Evolutionary conservation across 2,329 filamentous ascomycete genomes (phyloP).

Genomic region (Alternaria tenuissima): DNA sequence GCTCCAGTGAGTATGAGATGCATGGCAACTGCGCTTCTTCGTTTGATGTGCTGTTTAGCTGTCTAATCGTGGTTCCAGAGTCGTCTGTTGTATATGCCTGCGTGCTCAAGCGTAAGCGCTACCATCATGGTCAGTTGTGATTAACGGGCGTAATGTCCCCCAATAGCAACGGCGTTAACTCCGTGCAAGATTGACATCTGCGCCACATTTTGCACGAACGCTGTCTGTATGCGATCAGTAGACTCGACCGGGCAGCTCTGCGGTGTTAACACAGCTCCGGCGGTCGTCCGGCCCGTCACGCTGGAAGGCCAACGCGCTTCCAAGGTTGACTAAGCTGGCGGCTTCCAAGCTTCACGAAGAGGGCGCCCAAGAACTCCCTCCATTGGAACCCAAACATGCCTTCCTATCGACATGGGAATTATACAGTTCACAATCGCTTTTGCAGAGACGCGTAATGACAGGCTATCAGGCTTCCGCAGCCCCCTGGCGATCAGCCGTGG

Average conservation of each 20-base stretch:
- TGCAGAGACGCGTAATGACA: constrained; percentile 11
- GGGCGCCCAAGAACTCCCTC: constrained; percentile 1
- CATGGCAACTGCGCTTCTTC: constrained; percentile 22
- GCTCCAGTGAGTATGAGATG: constrained; percentile 57
- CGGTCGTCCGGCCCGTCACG: constrained; percentile 10
- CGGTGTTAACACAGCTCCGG: constrained; percentile 9
- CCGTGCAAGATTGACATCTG: neutral
- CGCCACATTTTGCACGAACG: neutral
- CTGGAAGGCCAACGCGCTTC: constrained; percentile 5
- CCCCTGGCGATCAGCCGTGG: constrained; percentile 28
- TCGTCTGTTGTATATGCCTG: neutral
- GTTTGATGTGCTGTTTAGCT: neutral
- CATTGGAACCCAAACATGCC: neutral
- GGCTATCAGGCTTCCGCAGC: constrained; percentile 15
- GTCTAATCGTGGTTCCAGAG: neutral
- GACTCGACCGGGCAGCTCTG: neutral
- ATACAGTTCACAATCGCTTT: constrained; percentile 4
- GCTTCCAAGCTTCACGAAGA: constrained; percentile 6
- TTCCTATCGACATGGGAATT: constrained; percentile 11
- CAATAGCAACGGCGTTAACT: neutral
- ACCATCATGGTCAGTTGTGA: neutral
- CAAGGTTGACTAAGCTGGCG: constrained; percentile 15
- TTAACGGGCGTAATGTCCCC: neutral
- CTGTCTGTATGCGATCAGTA: neutral
- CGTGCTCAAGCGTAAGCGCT: neutral